A percentile compares a stretch with the other conserved stretches of the same genome.
These are phyloP conservation scores for Aspergillus sp. DNA, from an alignment of 2,329 filamentous ascomycete species.

Conservation along the genomic window DNA sequence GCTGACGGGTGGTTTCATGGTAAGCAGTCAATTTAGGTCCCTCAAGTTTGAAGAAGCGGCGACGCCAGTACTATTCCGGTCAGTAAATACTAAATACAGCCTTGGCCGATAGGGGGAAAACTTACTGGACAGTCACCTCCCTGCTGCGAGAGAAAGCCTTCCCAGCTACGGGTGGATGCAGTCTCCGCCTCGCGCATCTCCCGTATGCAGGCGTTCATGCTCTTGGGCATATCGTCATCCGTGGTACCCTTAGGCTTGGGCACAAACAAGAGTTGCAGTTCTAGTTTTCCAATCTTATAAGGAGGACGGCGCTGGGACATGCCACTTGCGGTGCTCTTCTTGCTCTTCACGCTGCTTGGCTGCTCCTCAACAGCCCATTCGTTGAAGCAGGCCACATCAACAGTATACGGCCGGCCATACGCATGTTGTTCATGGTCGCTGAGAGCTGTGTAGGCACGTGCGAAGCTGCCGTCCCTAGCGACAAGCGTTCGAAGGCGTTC, in stretches of 20 bases:
- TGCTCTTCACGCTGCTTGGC: slow-evolving; percentile 89
- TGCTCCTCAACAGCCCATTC: slow-evolving; percentile 93
- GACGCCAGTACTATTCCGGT: slow-evolving; percentile 79
- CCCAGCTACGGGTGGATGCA: slow-evolving; percentile 72
- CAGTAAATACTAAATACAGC: slow-evolving; percentile 6
- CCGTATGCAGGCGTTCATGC: slow-evolving; percentile 93
- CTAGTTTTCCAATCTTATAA: slow-evolving; percentile 94
- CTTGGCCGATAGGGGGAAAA: slow-evolving; percentile 19
- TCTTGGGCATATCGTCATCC: slow-evolving; percentile 98
- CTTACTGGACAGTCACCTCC: slow-evolving; percentile 96
- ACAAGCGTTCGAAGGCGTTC: slow-evolving; percentile 84
- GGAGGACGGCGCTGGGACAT: slow-evolving; percentile 69
- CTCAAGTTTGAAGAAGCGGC: slow-evolving; percentile 92
- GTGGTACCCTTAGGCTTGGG: slow-evolving; percentile 82
- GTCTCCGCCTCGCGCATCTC: slow-evolving; percentile 91
- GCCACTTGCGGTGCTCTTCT: slow-evolving; percentile 66
- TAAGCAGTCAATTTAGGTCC: slow-evolving; percentile 92
- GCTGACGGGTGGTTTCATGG: slow-evolving; percentile 92
- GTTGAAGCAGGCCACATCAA: slow-evolving; percentile 94
- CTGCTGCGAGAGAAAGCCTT: slow-evolving; percentile 91
- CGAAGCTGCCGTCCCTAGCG: slow-evolving; percentile 90
- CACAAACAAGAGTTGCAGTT: slow-evolving; percentile 91
- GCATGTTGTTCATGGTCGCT: slow-evolving; percentile 88
- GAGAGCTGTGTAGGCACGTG: slow-evolving; percentile 86
- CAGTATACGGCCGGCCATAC: slow-evolving; percentile 82